Evolutionary conservation across 805 yeast genomes (phyloP), one percentile per base, ranked within the genome.

Genomic region (Yamadazyma tumulicola): DNA sequence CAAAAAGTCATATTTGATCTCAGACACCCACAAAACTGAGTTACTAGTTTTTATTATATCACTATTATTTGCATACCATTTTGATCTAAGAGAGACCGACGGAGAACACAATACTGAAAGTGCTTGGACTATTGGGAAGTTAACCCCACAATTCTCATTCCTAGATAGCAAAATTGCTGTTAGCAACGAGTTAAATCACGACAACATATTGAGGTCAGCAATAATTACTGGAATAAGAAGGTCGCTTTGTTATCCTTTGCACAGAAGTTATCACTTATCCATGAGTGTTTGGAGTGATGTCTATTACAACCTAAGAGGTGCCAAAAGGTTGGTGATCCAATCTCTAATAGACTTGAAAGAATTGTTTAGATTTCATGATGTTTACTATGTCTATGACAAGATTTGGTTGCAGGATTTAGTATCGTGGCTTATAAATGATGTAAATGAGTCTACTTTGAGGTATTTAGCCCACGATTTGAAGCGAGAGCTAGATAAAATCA

Each of bases 71-170:
- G 78, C 83, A 1, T 84, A 78, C 47, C 73, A 75, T 34, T 88
- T 81, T 53, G 97, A 93, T 43, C 58, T 73, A 32, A 64, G 96
- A 23, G 82, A 83, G 35, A 86, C 81, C 23, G 77, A 75, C 49
- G 81, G 81, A 9, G 81, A 75, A 13, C 75, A 77, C 34, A 86
- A 77, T 12, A 78, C 85, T 4, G 98, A 93, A 57, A 83, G 95
- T 38, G 86, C 94, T 0, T 93, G 98, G 98, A 80, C 91, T 0
- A 73, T 93, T 4, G 98, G 98, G 1, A 88, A 83, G 46, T 48
- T 93, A 15, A 64, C 79, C 0, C 96, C 97, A 1, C 93, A 86
- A 48, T 58, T 91, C 24, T 55, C 88, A 6, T 78, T 71, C 45
- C 60, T 93, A 20, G 97, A 88, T 54, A 61, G 75, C 11, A 77